Evolutionary conservation across 2,329 filamentous ascomycete genomes (phyloP), one percentile per base, ranked within the genome.

Genomic region (Fusarium sulawesiense): DNA sequence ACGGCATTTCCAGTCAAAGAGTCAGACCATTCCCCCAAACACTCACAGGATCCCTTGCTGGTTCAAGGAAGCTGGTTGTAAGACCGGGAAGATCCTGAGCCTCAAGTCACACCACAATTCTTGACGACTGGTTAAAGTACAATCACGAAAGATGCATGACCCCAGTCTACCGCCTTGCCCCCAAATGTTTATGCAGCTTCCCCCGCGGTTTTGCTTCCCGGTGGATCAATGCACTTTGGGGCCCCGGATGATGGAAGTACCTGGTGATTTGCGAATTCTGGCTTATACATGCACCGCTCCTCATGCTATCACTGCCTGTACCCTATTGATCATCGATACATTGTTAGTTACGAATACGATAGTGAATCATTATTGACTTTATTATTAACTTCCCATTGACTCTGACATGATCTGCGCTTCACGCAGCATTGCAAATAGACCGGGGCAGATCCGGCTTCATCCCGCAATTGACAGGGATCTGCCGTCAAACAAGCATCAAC

Each of bases 1-100:
- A 63, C 74, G 21, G 60, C 74, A 2, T 80, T 80, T 42, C 78
- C 79, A 6, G 56, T 70, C 30, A 56, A 50, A 7, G 48, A 45
- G n/a, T 53, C 42, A 8, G 32, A 32, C 14, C 32, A 56, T 32
- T 18, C 48, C 50, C 40, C 12, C 37, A 53, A 59, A 34, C 21
- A 56, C 14, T 8, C 37, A 2, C 59, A 68, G 25, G 41, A 34
- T 48, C 45, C 55, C 40, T 51, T 65, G 45, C 27, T 45, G 13
- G 45, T 47, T 42, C 64, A 70, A 45, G 46, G 51, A 56, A 64
- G 65, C 32, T 68, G 73, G 44, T 56, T 72, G 18, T 72, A 29
- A 66, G 32, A 57, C 21, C 29, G 20, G 30, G 41, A 12, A 55
- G 56, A 37, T 23, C 40, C 47, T 30, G 27, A 32, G 20, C 40